These are phyloP conservation scores for Talaromyces funiculosus DNA, from an alignment of 2,329 filamentous ascomycete species.

Conservation along the genomic window DNA sequence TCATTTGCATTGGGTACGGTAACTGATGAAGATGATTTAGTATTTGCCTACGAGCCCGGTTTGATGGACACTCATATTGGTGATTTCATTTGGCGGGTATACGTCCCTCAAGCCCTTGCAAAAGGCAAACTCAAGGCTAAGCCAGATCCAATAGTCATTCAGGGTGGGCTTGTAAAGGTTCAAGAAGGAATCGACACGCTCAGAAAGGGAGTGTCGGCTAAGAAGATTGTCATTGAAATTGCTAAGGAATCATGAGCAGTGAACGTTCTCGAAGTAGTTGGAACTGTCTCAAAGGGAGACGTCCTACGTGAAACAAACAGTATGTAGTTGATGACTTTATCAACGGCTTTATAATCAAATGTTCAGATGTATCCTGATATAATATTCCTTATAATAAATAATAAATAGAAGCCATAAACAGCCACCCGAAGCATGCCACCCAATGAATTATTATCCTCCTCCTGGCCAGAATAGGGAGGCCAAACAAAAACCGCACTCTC, in stretches of 20 bases:
- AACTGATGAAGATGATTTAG: background rate
- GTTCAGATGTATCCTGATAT: background rate
- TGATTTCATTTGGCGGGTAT: slow-evolving; percentile 23
- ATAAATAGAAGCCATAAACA: background rate
- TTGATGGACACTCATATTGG: slow-evolving; percentile 17
- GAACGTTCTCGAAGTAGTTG: background rate
- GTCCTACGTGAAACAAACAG: too few relatives aligned
- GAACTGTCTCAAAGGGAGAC: too few relatives aligned
- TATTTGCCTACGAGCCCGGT: background rate
- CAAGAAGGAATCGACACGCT: slow-evolving; percentile 33
- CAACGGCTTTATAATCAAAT: too few relatives aligned
- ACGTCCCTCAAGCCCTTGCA: slow-evolving; percentile 25
- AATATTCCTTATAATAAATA: background rate
- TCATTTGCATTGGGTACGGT: background rate
- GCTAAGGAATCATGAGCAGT: background rate
- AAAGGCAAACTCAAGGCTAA: slow-evolving; percentile 23
- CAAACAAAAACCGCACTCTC: background rate
- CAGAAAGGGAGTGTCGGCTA: slow-evolving; percentile 34
- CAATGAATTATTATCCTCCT: background rate
- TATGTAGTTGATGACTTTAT: too few relatives aligned
- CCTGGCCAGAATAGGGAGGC: background rate
- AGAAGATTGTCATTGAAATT: slow-evolving; percentile 32
- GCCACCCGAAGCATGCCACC: background rate
- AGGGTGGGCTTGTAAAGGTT: slow-evolving; percentile 33
- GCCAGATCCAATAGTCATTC: slow-evolving; percentile 34